Evolutionary conservation across 2,329 filamentous ascomycete species (phyloP), one percentile per base, ranked within the genome.

Genomic region (Aureobasidium melanogenum): DNA sequence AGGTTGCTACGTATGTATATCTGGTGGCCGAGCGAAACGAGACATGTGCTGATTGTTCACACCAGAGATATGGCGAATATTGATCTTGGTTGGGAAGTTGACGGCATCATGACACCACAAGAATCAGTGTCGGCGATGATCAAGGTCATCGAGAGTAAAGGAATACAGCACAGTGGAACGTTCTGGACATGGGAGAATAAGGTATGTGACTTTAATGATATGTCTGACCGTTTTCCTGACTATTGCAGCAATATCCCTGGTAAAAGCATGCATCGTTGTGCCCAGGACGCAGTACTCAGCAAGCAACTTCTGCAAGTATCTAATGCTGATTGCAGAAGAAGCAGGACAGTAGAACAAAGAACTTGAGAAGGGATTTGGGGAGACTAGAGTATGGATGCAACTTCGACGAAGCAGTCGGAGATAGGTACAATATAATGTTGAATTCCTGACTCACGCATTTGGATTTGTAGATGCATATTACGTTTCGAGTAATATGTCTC

Each of bases 151-250:
- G 73, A 75, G 63, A 77, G 73, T 64, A 83, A 79, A 68, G 73
- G 71, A 28, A 73, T 74, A 28, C 72, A 74, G 63, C 75, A 82
- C 52, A 81, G 75, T 63, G 81, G 80, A 4, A 83, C 79, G 1
- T 83, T 83, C 63, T 83, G 80, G 80, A 81, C 80, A 7, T 83
- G 77, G 74, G 76, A 83, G 65, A 76, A 80, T 57, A 75, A 79
- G 51, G 52, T 62, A 59, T 24, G 46, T 43, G 30, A n/a, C 7
- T 30, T 5, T 32, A 19, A 41, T 22, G 1, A 26, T 32, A 22
- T 28, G 17, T 8, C n/a, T 15, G 17, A 3, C 5, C 12, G 22
- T 17, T 26, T 43, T 63, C 14, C 52, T 62, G 26, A 59, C 48
- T 24, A 24, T 19, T 12, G n/a, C 36, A 70, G 67, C 64, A 58